Evolutionary conservation across 495 filamentous ascomycete genomes (phyloP).

Genomic region (Neurospora intermedia): DNA sequence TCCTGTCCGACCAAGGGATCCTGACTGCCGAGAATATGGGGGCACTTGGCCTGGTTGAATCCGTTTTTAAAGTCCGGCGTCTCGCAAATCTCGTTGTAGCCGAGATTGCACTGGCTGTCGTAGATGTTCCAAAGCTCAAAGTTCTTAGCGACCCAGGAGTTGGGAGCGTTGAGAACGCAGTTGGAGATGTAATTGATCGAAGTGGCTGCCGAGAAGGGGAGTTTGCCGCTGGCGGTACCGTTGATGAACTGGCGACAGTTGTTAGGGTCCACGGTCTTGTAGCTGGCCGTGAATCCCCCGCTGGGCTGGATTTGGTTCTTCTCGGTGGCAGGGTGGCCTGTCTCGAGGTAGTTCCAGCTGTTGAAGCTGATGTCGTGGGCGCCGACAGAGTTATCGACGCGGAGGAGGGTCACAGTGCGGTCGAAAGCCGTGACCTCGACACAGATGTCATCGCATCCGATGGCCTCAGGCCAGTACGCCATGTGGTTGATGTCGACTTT

Average conservation of each 20-base stretch:
- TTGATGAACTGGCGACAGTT: slow-evolving; percentile 22
- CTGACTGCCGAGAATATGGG: slow-evolving; percentile 21
- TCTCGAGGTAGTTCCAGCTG: slow-evolving; percentile 32
- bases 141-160: slow-evolving; percentile 24
- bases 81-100: slow-evolving; percentile 29
- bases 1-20: background rate
- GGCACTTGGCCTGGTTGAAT: slow-evolving; percentile 19
- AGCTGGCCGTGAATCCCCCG: slow-evolving; percentile 24
- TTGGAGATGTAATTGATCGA: slow-evolving; percentile 31
- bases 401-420: slow-evolving; percentile 29
- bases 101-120: slow-evolving; percentile 23
- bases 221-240: slow-evolving; percentile 11
- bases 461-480: slow-evolving; percentile 30
- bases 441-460: slow-evolving; percentile 34
- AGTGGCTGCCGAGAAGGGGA: slow-evolving; percentile 31
- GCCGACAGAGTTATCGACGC: slow-evolving; percentile 30
- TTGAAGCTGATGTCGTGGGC: slow-evolving; percentile 33
- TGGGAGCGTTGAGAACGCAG: slow-evolving; percentile 21
- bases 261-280: slow-evolving; percentile 13
- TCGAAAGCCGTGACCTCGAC: slow-evolving; percentile 26
- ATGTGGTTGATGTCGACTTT: slow-evolving; percentile 32
- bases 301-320: slow-evolving; percentile 8
- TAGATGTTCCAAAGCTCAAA: slow-evolving; percentile 28
- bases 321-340: slow-evolving; percentile 21
- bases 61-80: slow-evolving; percentile 19